phyloP scores from a whole-genome alignment of 352 stramenopile genomes.

The Globisporangium lucens region DNA sequence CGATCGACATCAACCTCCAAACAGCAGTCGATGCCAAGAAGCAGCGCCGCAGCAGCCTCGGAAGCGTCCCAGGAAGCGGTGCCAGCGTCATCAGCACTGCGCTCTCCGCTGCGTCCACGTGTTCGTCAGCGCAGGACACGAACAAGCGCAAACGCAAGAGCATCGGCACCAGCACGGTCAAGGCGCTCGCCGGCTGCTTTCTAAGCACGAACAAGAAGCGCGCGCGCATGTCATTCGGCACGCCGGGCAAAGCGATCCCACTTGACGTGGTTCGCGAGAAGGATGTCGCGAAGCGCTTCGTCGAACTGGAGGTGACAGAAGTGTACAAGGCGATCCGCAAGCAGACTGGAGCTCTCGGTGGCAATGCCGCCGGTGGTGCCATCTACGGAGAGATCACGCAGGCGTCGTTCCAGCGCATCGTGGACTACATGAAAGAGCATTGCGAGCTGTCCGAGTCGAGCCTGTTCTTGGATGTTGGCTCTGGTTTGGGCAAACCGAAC shows the following conservation, averaged over 20 bases:
- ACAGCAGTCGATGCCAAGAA: conserved; percentile 19
- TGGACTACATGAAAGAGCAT: conserved; percentile 93
- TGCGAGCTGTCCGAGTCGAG: conserved; percentile 87
- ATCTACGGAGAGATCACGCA: conserved; percentile 99
- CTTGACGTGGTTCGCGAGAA: conserved; percentile 51
- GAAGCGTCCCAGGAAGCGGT: conserved; percentile 10
- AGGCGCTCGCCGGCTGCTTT: conserved; percentile 19
- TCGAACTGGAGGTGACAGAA: conserved; percentile 80
- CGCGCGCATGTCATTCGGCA: conserved; percentile 55
- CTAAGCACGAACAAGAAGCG: conserved; percentile 50
- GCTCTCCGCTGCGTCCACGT: conserved; percentile 1
- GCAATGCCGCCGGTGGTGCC: conserved; percentile 92
- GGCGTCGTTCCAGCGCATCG: conserved; percentile 95
- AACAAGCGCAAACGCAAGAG: conserved; percentile 63
- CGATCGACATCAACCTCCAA: conserved; percentile 15
- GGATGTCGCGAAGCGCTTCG: conserved; percentile 71
- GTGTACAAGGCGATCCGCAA: conserved; percentile 94
- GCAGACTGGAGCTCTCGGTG: conserved; percentile 92
- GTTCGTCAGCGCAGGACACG: neutral
- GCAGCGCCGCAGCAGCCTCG: conserved; percentile 13
- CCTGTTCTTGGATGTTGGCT: conserved; percentile 97
- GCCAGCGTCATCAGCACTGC: neutral
- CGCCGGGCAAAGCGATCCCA: conserved; percentile 69
- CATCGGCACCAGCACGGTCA: conserved; percentile 25
- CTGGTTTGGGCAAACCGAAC: conserved; percentile 97